These are phyloP conservation scores for Colletotrichum neosansevieriae DNA, from an alignment of 2,329 filamentous ascomycete species.

Conservation along the genomic window DNA sequence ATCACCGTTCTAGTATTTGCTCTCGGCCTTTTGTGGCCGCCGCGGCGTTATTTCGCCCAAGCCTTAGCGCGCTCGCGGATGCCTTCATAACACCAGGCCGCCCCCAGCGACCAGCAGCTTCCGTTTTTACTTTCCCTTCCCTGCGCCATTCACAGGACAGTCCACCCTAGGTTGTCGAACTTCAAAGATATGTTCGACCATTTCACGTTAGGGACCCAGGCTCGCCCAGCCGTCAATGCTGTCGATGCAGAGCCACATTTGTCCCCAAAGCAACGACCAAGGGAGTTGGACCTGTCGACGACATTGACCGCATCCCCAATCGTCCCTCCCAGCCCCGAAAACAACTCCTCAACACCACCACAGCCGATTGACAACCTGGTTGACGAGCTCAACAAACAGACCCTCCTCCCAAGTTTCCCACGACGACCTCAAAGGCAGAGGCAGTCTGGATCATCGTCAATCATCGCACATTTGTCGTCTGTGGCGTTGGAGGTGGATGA, in stretches of 20 bases:
- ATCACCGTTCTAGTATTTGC: slow-evolving; percentile 15
- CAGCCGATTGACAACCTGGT: slow-evolving; percentile 34
- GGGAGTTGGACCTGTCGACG: slow-evolving; percentile 6
- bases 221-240: slow-evolving; percentile 16
- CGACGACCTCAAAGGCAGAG: not conserved
- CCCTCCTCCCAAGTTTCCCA: slow-evolving; percentile 17
- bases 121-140: not conserved
- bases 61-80: slow-evolving; percentile 32
- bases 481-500: slow-evolving; percentile 33
- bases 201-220: slow-evolving; percentile 31
- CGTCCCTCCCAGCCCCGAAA: not conserved
- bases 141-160: not conserved
- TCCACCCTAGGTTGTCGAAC: not conserved
- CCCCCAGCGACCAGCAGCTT: slow-evolving; percentile 4
- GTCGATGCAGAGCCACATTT: slow-evolving; percentile 14
- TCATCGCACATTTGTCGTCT: slow-evolving; percentile 16
- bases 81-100: slow-evolving; percentile 36
- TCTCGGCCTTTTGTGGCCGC: slow-evolving; percentile 34
- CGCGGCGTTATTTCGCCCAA: slow-evolving; percentile 21
- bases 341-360: not conserved
- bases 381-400: slow-evolving; percentile 34
- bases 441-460: not conserved
- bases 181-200: slow-evolving; percentile 30
- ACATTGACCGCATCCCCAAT: not conserved
- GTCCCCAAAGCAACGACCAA: slow-evolving; percentile 31